phyloP scores from a whole-genome alignment of 352 stramenopile genomes.

The Phytophthora sojae region DNA sequence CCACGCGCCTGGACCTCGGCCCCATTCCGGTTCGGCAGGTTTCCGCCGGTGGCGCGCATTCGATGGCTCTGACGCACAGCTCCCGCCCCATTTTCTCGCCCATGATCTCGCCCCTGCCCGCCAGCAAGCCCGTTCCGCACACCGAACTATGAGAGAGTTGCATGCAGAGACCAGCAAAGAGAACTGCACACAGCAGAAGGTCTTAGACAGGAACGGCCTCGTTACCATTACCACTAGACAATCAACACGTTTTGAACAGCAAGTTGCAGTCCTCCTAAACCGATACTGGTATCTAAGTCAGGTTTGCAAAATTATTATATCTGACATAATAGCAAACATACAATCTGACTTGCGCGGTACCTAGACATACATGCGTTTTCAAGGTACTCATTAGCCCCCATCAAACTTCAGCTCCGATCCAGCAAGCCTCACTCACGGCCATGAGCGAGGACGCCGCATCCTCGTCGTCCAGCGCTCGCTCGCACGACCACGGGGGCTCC shows the following conservation, averaged over 20 bases:
- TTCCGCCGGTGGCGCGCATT: conserved; percentile 79
- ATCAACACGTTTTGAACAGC: conserved; percentile 11
- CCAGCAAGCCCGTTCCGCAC: conserved; percentile 34
- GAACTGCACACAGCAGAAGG: not conserved
- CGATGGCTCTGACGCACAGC: conserved; percentile 73
- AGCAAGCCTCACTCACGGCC: not conserved
- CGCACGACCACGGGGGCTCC: conserved; percentile 10
- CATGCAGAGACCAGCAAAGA: conserved; percentile 1
- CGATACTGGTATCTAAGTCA: conserved; percentile 11
- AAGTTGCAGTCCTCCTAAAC: conserved; percentile 25
- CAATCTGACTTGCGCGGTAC: not conserved
- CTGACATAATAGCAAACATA: not conserved
- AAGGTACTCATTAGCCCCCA: not conserved
- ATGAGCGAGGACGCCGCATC: conserved; percentile 34
- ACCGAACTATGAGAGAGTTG: conserved; percentile 27
- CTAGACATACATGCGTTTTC: conserved; percentile 1
- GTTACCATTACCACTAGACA: not conserved
- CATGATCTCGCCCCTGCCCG: conserved; percentile 61
- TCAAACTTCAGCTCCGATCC: conserved; percentile 7
- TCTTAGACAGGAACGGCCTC: conserved; percentile 8
- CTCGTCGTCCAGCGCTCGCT: conserved; percentile 30
- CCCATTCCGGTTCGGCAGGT: conserved; percentile 70
- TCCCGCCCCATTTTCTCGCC: conserved; percentile 63
- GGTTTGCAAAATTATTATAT: not conserved
- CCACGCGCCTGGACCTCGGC: conserved; percentile 63